A percentile compares a stretch with the other conserved stretches of the same genome.
These are phyloP conservation scores for Sugiyamaella sp. DNA, from an alignment of 1,139 yeast species.

Conservation along the genomic window DNA sequence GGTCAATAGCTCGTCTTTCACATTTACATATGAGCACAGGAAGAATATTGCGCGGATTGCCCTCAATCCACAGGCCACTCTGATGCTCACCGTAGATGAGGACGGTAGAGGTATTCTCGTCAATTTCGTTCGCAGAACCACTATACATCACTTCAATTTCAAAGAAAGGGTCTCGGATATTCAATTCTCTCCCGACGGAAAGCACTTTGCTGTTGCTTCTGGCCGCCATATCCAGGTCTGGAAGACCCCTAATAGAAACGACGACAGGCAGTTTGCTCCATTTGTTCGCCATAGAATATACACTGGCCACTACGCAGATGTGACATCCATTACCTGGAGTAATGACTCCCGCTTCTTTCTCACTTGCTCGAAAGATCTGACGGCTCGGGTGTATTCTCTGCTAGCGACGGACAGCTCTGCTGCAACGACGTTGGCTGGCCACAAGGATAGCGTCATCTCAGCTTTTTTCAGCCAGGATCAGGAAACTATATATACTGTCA, in stretches of 20 bases:
- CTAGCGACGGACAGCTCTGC: constrained; percentile 74
- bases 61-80: constrained; percentile 76
- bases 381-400: constrained; percentile 84
- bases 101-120: constrained; percentile 94
- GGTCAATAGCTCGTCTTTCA: constrained; percentile 80
- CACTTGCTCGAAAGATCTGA: constrained; percentile 86
- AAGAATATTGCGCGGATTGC: constrained; percentile 81
- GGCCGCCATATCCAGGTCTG: constrained; percentile 88
- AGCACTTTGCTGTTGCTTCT: constrained; percentile 80
- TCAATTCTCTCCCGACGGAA: constrained; percentile 88
- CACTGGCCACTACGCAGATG: constrained; percentile 90
- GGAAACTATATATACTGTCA: constrained; percentile 85
- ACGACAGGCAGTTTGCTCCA: constrained; percentile 88
- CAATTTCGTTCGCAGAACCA: constrained; percentile 80
- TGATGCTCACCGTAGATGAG: constrained; percentile 77
- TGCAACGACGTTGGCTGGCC: constrained; percentile 89
- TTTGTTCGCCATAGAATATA: constrained; percentile 87
- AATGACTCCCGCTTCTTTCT: constrained; percentile 84
- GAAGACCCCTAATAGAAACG: constrained; percentile 78
- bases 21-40: constrained; percentile 91
- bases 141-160: constrained; percentile 94
- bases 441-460: constrained; percentile 80
- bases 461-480: constrained; percentile 88
- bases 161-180: constrained; percentile 74
- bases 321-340: constrained; percentile 83